Conservation (phyloP, 1,284 basidiomycete species). For the Trametes versicolor region DNA sequence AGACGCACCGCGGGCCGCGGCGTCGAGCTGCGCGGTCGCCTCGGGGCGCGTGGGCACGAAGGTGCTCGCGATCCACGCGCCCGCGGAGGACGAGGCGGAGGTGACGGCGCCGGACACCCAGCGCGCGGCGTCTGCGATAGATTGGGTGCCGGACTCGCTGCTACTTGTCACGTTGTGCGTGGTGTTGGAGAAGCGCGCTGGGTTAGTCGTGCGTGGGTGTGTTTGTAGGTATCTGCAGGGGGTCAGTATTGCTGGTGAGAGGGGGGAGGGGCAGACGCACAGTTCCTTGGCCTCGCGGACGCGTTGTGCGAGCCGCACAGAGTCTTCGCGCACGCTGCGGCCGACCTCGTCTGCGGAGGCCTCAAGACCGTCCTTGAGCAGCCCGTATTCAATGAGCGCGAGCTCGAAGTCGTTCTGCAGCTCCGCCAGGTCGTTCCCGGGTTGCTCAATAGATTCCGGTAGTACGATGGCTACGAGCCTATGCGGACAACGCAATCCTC, state of each 20-base stretch:
- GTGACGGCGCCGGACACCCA: conserved; percentile 33
- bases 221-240: conserved; percentile 34
- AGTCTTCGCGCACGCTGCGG: conserved; percentile 38
- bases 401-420: conserved; percentile 39
- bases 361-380: conserved; percentile 43
- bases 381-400: conserved; percentile 38
- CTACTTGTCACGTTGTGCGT: conserved; percentile 24
- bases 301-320: conserved; percentile 27
- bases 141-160: conserved; percentile 32
- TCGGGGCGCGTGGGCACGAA: conserved; percentile 33
- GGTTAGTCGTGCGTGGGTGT: conserved; percentile 33
- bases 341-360: conserved; percentile 42
- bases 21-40: conserved; percentile 30
- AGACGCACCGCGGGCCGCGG: conserved; percentile 12
- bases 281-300: conserved; percentile 28
- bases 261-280: conserved; percentile 29
- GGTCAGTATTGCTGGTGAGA: no score
- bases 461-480: conserved; percentile 38
- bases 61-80: conserved; percentile 38
- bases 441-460: conserved; percentile 24
- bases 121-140: conserved; percentile 35
- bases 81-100: conserved; percentile 36
- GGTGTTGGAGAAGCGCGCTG: conserved; percentile 30
- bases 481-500: not conserved
- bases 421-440: conserved; percentile 19